Evolutionary conservation across 2,329 filamentous ascomycete genomes (phyloP).

Genomic region (Fusarium sp.): DNA sequence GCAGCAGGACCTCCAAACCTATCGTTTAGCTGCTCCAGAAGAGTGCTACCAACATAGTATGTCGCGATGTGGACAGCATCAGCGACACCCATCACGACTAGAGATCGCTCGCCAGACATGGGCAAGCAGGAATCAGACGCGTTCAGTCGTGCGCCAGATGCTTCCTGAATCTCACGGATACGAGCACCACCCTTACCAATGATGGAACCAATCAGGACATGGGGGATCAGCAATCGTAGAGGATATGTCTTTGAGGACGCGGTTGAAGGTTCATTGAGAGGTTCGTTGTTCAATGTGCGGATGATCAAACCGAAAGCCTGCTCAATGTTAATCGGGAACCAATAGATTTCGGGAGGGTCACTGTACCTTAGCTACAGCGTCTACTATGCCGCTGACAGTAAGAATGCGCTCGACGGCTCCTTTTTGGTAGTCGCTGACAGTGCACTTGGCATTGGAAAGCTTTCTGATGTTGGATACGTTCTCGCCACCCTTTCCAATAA

Average conservation of each 20-base stretch:
- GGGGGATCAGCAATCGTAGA: conserved; percentile 92
- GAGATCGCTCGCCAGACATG: conserved; percentile 94
- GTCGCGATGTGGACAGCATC: conserved; percentile 99
- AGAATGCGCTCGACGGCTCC: conserved; percentile 97
- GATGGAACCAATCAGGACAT: conserved; percentile 97
- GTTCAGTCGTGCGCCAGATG: conserved; percentile 94
- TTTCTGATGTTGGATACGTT: conserved; percentile 97
- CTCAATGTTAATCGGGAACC: conserved; percentile 46
- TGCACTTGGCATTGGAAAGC: conserved; percentile 97
- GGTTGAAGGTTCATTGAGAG: conserved; percentile 86
- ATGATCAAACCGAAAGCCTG: conserved; percentile 98
- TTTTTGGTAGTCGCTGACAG: conserved; percentile 97
- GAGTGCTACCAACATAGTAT: conserved; percentile 98
- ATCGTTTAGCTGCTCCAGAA: conserved; percentile 96
- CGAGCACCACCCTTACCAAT: conserved; percentile 97
- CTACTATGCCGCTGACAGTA: conserved; percentile 95
- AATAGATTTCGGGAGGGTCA: neutral
- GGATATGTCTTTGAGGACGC: conserved; percentile 98
- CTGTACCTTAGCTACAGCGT: conserved; percentile 93
- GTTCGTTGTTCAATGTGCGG: conserved; percentile 97
- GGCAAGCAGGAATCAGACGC: conserved; percentile 95
- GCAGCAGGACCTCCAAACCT: conserved; percentile 95
- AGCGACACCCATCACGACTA: conserved; percentile 96
- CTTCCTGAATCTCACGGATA: conserved; percentile 98
- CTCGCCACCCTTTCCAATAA: conserved; percentile 98